phyloP scores from a whole-genome alignment of 1,284 basidiomycete genomes.

The Agaricales sp. region DNA sequence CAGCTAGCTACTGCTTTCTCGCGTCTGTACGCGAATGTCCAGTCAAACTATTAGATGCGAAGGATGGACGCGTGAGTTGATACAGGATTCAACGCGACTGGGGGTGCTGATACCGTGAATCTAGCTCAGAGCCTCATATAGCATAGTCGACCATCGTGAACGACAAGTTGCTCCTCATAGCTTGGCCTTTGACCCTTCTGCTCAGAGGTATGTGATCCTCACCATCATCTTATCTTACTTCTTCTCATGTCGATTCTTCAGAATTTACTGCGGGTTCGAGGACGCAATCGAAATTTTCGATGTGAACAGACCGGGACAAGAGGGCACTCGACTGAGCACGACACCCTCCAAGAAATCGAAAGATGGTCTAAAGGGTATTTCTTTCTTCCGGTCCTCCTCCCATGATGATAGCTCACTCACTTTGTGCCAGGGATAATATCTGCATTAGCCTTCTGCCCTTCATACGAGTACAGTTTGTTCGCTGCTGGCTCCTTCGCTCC shows the following conservation, averaged over 20 bases:
- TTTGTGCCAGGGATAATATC: conserved; percentile 66
- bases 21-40: conserved; percentile 75
- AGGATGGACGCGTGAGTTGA: conserved; percentile 62
- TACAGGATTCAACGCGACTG: no score
- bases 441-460: conserved; percentile 64
- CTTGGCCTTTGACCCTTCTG: conserved; percentile 65
- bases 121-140: conserved; percentile 85
- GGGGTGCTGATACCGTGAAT: conserved; percentile 5
- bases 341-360: conserved; percentile 70
- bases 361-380: conserved; percentile 74
- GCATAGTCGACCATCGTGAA: conserved; percentile 85
- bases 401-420: background rate
- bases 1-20: conserved; percentile 70
- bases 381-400: conserved; percentile 1
- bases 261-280: conserved; percentile 86
- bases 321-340: conserved; percentile 66
- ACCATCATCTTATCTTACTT: conserved; percentile 3
- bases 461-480: conserved; percentile 54
- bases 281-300: conserved; percentile 87
- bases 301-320: conserved; percentile 51
- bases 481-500: conserved; percentile 62
- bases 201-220: conserved; percentile 43
- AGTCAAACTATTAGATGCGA: conserved; percentile 71
- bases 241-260: conserved; percentile 19
- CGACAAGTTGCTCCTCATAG: conserved; percentile 78